Conservation (phyloP, 2,329 filamentous ascomycete species). For the Talaromyces sp. region DNA sequence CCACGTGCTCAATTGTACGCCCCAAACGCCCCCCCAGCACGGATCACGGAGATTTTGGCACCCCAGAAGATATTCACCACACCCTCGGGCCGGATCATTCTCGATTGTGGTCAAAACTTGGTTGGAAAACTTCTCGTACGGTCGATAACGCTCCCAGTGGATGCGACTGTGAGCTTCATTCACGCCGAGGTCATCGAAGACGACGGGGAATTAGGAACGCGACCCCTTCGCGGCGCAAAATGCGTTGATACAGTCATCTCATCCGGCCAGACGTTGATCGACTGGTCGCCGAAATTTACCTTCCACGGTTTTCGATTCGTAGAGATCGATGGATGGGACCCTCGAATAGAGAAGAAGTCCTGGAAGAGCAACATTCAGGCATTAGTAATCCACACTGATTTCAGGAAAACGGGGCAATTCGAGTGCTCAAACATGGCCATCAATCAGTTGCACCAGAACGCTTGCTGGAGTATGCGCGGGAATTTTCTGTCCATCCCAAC, state of each 20-base stretch:
- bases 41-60: neutral
- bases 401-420: neutral
- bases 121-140: neutral
- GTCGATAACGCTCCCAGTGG: neutral
- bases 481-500: slow-evolving; percentile 59
- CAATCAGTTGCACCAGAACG: slow-evolving; percentile 56
- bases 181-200: neutral
- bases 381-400: neutral
- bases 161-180: neutral
- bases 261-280: neutral
- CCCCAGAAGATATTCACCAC: neutral
- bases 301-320: neutral
- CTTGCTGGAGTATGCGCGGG: slow-evolving; percentile 56
- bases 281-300: neutral
- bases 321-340: neutral
- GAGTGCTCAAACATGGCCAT: slow-evolving; percentile 51
- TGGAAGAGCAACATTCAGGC: neutral
- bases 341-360: neutral
- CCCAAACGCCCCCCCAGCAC: neutral
- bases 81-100: neutral
- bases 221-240: neutral
- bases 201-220: neutral
- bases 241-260: neutral
- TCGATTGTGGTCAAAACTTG: neutral
- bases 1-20: neutral